Conservation (phyloP, 768 basidiomycete genomes). For the Calocybe cyanea region DNA sequence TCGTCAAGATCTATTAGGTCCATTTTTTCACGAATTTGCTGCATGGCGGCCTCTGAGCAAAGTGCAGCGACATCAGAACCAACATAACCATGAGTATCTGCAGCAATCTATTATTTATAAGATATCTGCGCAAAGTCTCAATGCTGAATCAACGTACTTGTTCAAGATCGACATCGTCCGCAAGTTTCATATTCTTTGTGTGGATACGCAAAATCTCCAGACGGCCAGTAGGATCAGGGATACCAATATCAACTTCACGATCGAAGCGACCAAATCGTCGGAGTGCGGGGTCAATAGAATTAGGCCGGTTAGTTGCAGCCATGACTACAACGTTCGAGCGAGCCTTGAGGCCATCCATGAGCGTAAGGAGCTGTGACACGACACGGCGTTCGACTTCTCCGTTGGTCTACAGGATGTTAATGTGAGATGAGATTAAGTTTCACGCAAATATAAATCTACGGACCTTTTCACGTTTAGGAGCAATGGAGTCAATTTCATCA, state of each 20-base stretch:
- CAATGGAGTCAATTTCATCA: constrained; percentile 99
- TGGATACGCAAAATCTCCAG: constrained; percentile 98
- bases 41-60: constrained; percentile 99
- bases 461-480: constrained; percentile 99
- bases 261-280: constrained; percentile 99
- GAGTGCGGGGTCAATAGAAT: constrained; percentile 98
- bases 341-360: constrained; percentile 99
- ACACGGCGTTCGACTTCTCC: constrained; percentile 99
- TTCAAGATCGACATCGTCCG: constrained; percentile 95
- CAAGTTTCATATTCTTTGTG: constrained; percentile 99
- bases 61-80: constrained; percentile 97
- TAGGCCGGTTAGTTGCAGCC: constrained; percentile 98
- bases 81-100: constrained; percentile 99
- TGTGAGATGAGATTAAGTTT: neutral
- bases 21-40: constrained; percentile 99
- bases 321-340: constrained; percentile 99
- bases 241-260: constrained; percentile 98
- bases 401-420: constrained; percentile 66
- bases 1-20: constrained; percentile 93
- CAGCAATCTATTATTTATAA: constrained; percentile 72
- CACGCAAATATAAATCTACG: constrained; percentile 11
- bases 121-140: neutral
- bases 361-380: constrained; percentile 94
- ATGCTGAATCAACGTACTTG: constrained; percentile 45
- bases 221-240: constrained; percentile 98